A percentile compares a stretch with the other conserved stretches of the same genome.
Conservation (phyloP, 345 rosid genomes). For the Lepidium sativum region DNA sequence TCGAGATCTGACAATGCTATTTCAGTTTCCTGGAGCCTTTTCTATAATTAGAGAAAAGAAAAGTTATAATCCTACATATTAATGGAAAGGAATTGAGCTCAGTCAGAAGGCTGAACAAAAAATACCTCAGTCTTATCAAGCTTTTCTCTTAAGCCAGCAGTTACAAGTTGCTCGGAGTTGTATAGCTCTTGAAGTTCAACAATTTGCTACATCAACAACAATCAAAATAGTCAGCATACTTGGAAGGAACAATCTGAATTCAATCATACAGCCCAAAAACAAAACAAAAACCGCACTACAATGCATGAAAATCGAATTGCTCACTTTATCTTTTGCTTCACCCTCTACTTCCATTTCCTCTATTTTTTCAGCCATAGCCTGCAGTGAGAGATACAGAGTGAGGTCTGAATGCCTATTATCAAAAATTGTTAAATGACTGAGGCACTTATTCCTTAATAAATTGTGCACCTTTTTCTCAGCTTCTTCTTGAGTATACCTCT, state of each 20-base stretch:
- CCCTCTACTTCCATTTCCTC: conserved; percentile 83
- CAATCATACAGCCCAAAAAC: not conserved
- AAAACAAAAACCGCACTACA: not conserved
- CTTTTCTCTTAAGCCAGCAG: conserved; percentile 60
- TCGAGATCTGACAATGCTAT: conserved; percentile 66
- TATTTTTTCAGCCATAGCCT: conserved; percentile 97
- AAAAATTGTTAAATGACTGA: not conserved
- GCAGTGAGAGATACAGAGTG: conserved; percentile 16
- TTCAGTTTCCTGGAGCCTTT: conserved; percentile 76
- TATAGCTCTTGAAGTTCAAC: conserved; percentile 82
- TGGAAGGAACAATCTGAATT: not conserved
- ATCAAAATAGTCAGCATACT: conserved; percentile 7
- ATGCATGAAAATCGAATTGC: not conserved
- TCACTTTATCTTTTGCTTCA: conserved; percentile 81
- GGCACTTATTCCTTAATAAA: not conserved
- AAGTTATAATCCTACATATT: conserved; percentile 1
- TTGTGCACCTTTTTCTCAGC: conserved; percentile 82
- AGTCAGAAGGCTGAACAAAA: not conserved
- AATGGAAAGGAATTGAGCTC: not conserved
- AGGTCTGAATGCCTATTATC: not conserved
- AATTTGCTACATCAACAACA: conserved; percentile 47
- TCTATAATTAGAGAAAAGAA: conserved; percentile 39
- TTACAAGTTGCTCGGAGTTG: conserved; percentile 61
- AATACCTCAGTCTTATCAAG: conserved; percentile 82
- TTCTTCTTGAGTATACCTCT: conserved; percentile 88